These are phyloP conservation scores for sorghum (Sorghum bicolor) DNA, from an alignment of 176 grass and related monocot species.

Conservation along the genomic window Sorghum_bicolor_NCBIv3 NC_012873.2:57314501-57315000, in stretches of 20 bases:
- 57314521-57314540: background rate
- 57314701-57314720: constrained; percentile 17
- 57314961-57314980: background rate
- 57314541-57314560: no score
- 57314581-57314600: constrained; percentile 36
- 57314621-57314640: background rate
- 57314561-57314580: constrained; percentile 24
- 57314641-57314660: background rate
- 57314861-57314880: background rate
- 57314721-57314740: constrained; percentile 28
- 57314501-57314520: background rate
- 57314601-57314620: constrained; percentile 32
- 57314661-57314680: background rate
- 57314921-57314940: background rate
- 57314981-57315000: background rate
- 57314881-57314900: constrained; percentile 30
- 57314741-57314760: background rate
- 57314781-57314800: background rate
- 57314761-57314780: background rate
- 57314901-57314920: constrained; percentile 37
- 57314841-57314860: constrained; percentile 4
- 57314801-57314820: background rate
- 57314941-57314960: background rate
- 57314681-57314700: background rate
- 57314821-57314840: background rate